Base-by-base conservation (phyloP, 768 basidiomycete genomes). In the Imleria badia region DNA sequence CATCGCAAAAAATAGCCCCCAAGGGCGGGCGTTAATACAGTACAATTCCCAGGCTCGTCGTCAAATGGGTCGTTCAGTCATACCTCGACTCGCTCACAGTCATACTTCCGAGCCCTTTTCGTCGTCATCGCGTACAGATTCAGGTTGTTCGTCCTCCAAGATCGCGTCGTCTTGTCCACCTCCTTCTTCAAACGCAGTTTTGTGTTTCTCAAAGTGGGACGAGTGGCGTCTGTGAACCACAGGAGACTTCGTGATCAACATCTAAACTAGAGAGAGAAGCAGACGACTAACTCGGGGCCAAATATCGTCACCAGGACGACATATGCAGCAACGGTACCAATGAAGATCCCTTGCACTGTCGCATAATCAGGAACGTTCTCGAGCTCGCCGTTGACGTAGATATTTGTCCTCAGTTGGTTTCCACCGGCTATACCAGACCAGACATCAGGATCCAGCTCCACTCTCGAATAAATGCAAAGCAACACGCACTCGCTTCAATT, bases 341-440 rank as follows among this genome's bases (percentile, higher is more conserved):
- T 86, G 38, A 97, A 76, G 65, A 97, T 94, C n/a, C 89, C 91
- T 74, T 91, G 89, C 10, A 91, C 90, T 10, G 69, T 88, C 4
- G 85, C 87, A 60, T 90, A 91, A 65, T 91, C 80, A 3, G 83
- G 71, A 0, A 84, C 84, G 17, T 62, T 63, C 15, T 67, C 71
- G 3, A 69, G 61, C 6, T 56, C 45, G 1, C 83, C 83, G 14
- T 73, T 54, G 40, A 60, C 52, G 10, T 71, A 56, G 46, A 88
- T 69, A 3, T 74, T 83, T 0, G 81, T 88, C 53, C 69, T 71
- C 26, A 87, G 64, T 35, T 82, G 65, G 17, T 75, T 73, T 20
- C 80, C 86, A 30, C 85, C 91, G 30, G 85, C 89, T 78, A 45
- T 3, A 47, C 3, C 33, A 40, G 11, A 46, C 8, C 26, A 50